Conservation (phyloP, 2,329 filamentous ascomycete genomes). For the Colletotrichum euphorbiae region DNA sequence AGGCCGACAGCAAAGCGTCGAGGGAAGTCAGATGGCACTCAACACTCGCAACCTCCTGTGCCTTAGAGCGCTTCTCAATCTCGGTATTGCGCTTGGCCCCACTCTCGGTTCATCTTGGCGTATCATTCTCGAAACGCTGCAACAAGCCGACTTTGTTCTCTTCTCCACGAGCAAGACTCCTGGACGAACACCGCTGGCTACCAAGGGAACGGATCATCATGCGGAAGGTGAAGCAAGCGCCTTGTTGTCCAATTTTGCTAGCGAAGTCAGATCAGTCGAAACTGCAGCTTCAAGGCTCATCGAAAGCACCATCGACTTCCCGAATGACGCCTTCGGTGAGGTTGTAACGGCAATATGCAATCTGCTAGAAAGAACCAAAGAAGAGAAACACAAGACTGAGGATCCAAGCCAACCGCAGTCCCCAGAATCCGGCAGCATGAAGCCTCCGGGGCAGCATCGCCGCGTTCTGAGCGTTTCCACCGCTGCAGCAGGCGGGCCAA, state of each 20-base stretch:
- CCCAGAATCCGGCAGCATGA: conserved; percentile 47
- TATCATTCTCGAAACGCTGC: conserved; percentile 90
- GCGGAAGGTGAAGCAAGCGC: conserved; percentile 63
- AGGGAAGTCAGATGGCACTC: conserved; percentile 66
- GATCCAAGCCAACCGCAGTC: conserved; percentile 51
- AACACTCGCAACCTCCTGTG: conserved; percentile 93
- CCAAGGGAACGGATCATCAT: conserved; percentile 58
- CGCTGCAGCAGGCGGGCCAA: conserved; percentile 59
- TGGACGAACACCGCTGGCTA: conserved; percentile 62
- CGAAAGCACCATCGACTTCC: conserved; percentile 92
- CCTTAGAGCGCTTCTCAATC: conserved; percentile 88
- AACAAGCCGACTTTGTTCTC: conserved; percentile 91
- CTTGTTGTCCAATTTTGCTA: conserved; percentile 75
- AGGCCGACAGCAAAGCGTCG: conserved; percentile 69
- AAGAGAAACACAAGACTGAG: conserved; percentile 46
- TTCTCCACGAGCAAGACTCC: conserved; percentile 70
- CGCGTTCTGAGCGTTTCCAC: conserved; percentile 62
- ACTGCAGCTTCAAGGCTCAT: conserved; percentile 87
- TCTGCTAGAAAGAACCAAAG: conserved; percentile 64
- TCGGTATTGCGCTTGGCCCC: conserved; percentile 93
- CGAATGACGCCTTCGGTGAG: conserved; percentile 82
- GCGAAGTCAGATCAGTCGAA: conserved; percentile 89
- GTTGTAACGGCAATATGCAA: conserved; percentile 81
- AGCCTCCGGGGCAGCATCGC: conserved; percentile 54
- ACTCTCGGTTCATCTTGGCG: conserved; percentile 88